Conservation (phyloP, 202 grass and related monocot species). For the Digitaria exilis region DNA sequence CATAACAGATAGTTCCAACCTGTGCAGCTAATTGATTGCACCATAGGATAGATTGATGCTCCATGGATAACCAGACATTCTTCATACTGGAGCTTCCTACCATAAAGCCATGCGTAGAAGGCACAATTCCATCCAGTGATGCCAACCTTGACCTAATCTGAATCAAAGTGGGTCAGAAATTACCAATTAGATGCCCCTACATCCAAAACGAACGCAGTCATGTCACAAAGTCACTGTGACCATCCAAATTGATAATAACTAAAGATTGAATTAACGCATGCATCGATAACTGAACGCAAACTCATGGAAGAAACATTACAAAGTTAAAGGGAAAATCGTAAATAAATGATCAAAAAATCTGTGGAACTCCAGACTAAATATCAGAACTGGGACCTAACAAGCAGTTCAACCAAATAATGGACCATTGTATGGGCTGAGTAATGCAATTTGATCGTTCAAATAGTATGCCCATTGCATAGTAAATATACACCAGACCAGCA, state of each 20-base stretch:
- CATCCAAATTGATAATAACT: neutral
- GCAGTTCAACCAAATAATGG: neutral
- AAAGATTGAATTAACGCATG: slow-evolving; percentile 18
- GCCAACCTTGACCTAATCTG: slow-evolving; percentile 87
- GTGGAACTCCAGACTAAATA: slow-evolving; percentile 1
- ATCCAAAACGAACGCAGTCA: neutral
- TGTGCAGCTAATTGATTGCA: slow-evolving; percentile 98
- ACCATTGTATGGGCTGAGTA: too few species aligned
- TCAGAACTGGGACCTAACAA: neutral
- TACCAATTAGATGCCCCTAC: neutral
- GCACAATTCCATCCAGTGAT: slow-evolving; percentile 82
- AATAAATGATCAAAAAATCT: slow-evolving; percentile 15
- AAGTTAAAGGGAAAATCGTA: neutral
- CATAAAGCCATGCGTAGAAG: slow-evolving; percentile 88
- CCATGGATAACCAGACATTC: slow-evolving; percentile 97
- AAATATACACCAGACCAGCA: neutral
- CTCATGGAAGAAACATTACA: neutral
- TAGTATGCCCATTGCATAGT: neutral
- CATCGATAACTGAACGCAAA: slow-evolving; percentile 13
- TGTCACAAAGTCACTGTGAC: neutral
- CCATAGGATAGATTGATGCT: slow-evolving; percentile 96
- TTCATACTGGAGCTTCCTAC: slow-evolving; percentile 94
- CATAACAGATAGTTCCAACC: slow-evolving; percentile 36
- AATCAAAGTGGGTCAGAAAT: slow-evolving; percentile 40
- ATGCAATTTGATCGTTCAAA: neutral